These are phyloP conservation scores for Curvularia eragrostidis DNA, from an alignment of 2,329 filamentous ascomycete genomes.

Conservation along the genomic window DNA sequence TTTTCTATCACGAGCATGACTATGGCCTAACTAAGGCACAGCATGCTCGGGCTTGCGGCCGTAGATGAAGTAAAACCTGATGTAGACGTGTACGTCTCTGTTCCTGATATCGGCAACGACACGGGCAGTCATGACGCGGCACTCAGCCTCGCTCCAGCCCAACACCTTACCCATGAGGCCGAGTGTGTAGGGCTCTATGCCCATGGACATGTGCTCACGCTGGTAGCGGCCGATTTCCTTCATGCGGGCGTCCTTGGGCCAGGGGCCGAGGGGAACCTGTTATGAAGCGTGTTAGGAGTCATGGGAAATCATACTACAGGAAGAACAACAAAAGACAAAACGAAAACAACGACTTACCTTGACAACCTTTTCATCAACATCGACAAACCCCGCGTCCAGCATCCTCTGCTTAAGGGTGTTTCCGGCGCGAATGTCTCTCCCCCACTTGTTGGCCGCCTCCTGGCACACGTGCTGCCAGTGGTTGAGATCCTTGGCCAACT, in stretches of 20 bases:
- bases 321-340: not conserved
- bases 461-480: slow-evolving; percentile 42
- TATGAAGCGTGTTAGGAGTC: slow-evolving; percentile 7
- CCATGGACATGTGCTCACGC: slow-evolving; percentile 45
- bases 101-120: slow-evolving; percentile 43
- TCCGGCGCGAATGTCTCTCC: slow-evolving; percentile 37
- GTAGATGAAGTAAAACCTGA: slow-evolving; percentile 46
- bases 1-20: no score
- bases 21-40: not conserved
- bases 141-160: slow-evolving; percentile 46
- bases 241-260: slow-evolving; percentile 58
- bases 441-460: slow-evolving; percentile 35
- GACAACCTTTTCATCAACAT: slow-evolving; percentile 44
- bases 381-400: slow-evolving; percentile 42
- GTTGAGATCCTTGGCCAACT: slow-evolving; percentile 29
- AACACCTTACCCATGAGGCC: slow-evolving; percentile 46
- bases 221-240: slow-evolving; percentile 58
- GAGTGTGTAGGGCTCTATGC: slow-evolving; percentile 47
- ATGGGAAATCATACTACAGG: no score
- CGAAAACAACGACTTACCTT: slow-evolving; percentile 31
- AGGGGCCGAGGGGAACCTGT: slow-evolving; percentile 48
- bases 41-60: slow-evolving; percentile 34
- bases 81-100: slow-evolving; percentile 39
- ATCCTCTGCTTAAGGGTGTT: slow-evolving; percentile 35
- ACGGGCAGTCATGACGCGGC: slow-evolving; percentile 44